Evolutionary conservation across 305 asterid genomes (phyloP).

Genomic region (Fraxinus sp.): DNA sequence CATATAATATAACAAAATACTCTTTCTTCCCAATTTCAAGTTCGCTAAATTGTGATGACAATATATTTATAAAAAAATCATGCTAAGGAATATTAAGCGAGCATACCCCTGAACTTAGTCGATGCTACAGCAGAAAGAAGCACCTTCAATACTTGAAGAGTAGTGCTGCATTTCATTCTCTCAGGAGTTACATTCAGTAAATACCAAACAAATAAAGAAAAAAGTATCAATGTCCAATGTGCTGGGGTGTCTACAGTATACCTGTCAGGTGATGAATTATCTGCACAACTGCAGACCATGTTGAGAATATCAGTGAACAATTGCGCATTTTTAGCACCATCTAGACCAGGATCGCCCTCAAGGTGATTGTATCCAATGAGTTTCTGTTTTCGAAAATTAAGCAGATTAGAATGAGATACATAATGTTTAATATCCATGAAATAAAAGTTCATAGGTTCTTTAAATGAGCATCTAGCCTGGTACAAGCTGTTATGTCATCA

Average conservation of each 20-base stretch:
- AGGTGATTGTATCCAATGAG: conserved; percentile 94
- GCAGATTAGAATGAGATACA: conserved; percentile 17
- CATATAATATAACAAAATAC: neutral
- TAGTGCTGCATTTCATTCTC: conserved; percentile 67
- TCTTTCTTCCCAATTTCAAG: neutral
- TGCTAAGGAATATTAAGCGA: conserved; percentile 18
- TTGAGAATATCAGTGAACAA: conserved; percentile 74
- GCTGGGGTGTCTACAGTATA: conserved; percentile 27
- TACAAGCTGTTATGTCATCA: conserved; percentile 11
- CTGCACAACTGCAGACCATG: conserved; percentile 89
- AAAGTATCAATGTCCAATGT: conserved; percentile 22
- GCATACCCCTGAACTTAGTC: conserved; percentile 82
- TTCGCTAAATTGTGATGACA: neutral
- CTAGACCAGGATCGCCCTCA: conserved; percentile 99
- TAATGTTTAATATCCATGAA: conserved; percentile 12
- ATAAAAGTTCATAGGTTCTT: conserved; percentile 17
- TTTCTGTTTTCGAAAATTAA: conserved; percentile 57
- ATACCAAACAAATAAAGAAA: conserved; percentile 19
- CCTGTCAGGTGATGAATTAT: conserved; percentile 98
- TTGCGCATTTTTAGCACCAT: conserved; percentile 72
- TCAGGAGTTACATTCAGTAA: conserved; percentile 31
- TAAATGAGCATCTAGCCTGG: conserved; percentile 10
- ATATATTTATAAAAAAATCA: neutral
- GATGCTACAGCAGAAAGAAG: conserved; percentile 97
- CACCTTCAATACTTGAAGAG: conserved; percentile 97